Conservation (phyloP, 1,284 basidiomycete genomes). For the Cryptococcus sp. region DNA sequence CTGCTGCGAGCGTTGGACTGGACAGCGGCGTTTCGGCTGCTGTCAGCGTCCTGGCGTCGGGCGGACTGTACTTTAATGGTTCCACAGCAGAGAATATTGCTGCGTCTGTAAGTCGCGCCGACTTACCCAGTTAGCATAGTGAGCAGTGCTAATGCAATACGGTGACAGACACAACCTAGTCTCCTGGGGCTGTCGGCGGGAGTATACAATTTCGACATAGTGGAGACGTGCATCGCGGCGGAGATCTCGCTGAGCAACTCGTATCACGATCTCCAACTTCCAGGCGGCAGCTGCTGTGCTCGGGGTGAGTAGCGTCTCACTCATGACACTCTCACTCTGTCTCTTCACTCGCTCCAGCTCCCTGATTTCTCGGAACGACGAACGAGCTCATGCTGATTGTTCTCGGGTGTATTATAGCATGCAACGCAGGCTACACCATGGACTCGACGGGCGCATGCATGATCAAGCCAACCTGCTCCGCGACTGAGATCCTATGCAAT, state of each 20-base stretch:
- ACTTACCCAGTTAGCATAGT: neutral
- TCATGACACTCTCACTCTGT: too few relatives aligned
- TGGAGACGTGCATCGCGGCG: constrained; percentile 16
- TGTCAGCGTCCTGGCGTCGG: constrained; percentile 11
- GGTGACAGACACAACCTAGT: constrained; percentile 10
- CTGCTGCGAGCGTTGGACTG: constrained; percentile 7
- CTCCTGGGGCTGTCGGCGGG: constrained; percentile 10
- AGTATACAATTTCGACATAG: constrained; percentile 16
- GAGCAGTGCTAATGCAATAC: neutral
- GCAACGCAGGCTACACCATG: constrained; percentile 12
- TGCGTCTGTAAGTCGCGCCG: constrained; percentile 11
- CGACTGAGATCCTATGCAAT: constrained; percentile 19
- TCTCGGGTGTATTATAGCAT: neutral
- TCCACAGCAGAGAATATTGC: constrained; percentile 9
- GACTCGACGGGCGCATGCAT: constrained; percentile 10
- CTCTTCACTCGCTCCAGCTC: too few relatives aligned
- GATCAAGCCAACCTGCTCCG: constrained; percentile 9
- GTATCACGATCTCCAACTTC: constrained; percentile 13
- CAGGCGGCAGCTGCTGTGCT: constrained; percentile 18
- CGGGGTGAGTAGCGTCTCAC: constrained; percentile 12
- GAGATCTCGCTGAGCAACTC: constrained; percentile 14
- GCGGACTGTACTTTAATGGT: constrained; percentile 12
- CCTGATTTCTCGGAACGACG: too few relatives aligned
- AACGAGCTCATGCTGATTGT: neutral
- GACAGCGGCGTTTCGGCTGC: constrained; percentile 4